These are phyloP conservation scores for Porcisia hertigi DNA, from an alignment of 208 protist species.

Conservation along the genomic window DNA sequence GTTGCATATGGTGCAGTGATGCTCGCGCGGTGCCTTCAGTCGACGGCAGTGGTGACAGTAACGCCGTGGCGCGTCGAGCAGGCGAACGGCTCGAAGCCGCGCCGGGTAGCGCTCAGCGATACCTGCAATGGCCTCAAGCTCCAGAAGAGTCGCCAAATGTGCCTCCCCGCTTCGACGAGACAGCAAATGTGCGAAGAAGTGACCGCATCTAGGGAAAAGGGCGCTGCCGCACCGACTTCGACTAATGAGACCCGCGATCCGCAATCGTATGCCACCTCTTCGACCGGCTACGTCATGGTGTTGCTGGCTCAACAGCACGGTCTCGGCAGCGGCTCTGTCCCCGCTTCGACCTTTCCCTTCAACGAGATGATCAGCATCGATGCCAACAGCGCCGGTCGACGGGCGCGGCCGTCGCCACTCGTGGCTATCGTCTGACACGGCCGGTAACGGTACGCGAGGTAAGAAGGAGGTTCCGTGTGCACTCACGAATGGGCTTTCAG, in stretches of 20 bases:
- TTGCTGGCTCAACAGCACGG: not conserved
- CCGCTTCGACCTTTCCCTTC: not conserved
- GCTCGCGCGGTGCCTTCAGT: constrained; percentile 86
- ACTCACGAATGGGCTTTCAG: not conserved
- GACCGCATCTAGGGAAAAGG: not conserved
- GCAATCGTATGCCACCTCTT: not conserved
- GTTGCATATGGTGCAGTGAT: constrained; percentile 83
- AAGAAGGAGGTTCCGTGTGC: not conserved
- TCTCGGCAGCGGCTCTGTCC: not conserved
- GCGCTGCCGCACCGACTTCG: too few species aligned
- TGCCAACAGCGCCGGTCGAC: not conserved
- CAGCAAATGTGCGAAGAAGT: not conserved
- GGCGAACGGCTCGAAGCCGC: constrained; percentile 29
- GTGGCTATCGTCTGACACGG: not conserved
- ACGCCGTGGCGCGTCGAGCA: constrained; percentile 68
- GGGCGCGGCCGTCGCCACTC: not conserved
- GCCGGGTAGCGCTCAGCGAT: constrained; percentile 34
- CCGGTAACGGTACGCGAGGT: not conserved
- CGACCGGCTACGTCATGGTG: not conserved
- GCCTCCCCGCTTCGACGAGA: not conserved
- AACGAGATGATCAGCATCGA: constrained; percentile 2
- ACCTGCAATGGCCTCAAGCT: constrained; percentile 40
- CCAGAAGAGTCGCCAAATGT: constrained; percentile 18
- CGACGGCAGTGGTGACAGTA: constrained; percentile 67
- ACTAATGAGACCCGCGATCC: not conserved